These are phyloP conservation scores for Neonectria sp. DNA, from an alignment of 2,329 filamentous ascomycete species.

Conservation along the genomic window DNA sequence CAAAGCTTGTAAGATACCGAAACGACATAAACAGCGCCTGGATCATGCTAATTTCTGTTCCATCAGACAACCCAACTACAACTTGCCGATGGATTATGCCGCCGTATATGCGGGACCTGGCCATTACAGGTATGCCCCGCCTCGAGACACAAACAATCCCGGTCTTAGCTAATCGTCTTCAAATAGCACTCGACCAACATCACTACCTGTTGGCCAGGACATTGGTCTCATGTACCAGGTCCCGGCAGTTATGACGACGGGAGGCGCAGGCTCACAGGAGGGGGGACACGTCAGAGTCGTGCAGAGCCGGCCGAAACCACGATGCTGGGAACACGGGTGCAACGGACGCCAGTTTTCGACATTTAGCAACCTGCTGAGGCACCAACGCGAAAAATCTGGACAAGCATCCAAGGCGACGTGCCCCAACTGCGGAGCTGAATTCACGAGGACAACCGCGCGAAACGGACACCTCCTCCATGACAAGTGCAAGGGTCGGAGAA, in stretches of 20 bases:
- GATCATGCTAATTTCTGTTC: constrained; percentile 46
- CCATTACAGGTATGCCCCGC: constrained; percentile 58
- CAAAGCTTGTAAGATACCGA: constrained; percentile 54
- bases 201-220: constrained; percentile 57
- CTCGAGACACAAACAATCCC: constrained; percentile 18
- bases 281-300: constrained; percentile 75
- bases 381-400: constrained; percentile 95
- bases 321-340: constrained; percentile 98
- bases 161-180: constrained; percentile 37
- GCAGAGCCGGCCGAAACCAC: constrained; percentile 88
- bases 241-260: constrained; percentile 55
- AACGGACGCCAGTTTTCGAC: constrained; percentile 96
- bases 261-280: constrained; percentile 54
- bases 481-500: constrained; percentile 83
- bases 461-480: constrained; percentile 91
- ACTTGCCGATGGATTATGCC: constrained; percentile 62
- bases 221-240: constrained; percentile 61
- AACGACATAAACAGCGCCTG: constrained; percentile 46
- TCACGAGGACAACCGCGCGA: constrained; percentile 88
- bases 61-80: constrained; percentile 55
- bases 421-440: constrained; percentile 92
- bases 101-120: constrained; percentile 51
- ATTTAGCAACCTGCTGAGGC: constrained; percentile 93
- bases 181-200: constrained; percentile 56
- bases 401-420: constrained; percentile 91